Base-by-base conservation (phyloP, 2,329 filamentous ascomycete species). In the Colletotrichum shisoi region DNA sequence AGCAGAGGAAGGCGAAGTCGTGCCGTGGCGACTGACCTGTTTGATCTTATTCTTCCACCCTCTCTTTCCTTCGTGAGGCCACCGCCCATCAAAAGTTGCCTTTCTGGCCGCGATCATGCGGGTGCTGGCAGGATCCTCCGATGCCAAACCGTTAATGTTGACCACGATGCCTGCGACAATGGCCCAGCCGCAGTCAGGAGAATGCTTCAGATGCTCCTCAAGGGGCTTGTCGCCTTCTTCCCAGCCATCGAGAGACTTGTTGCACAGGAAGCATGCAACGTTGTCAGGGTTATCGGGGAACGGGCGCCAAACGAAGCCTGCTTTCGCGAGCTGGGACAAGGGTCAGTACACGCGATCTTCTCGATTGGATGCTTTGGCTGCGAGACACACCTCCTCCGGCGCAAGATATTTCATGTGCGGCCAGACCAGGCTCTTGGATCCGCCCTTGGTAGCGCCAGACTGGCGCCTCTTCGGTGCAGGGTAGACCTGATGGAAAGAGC, bases 221-320 rank as follows among this genome's bases (percentile, higher is more conserved):
- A 96, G 82, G 0, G 95, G 92, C 68, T 93, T 87, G 75, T 99
- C 95, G 24, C 89, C 88, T 45, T 89, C 84, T 73, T 98, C 94
- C 95, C 95, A 99, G 67, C 93, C 94, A 76, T 96, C 93, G 13
- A 99, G 84, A 62, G 89, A 87, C 76, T 92, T 91, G 69, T 88
- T 82, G 80, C 95, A 99, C 44, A 93, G 84, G 78, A 96, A 98
- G 77, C 95, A 99, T 71, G 88, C 86, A 54, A 92, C 92, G 77
- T 98, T 98, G 77, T 99, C 95, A 44, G 89, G 89, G 74, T 89
- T 91, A 53, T 87, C 85, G 58, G 87, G 83, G 15, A 86, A 87
- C 2, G 95, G 94, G 68, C 89, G 87, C 80, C 92, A 98, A 80
- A 90, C 95, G 80, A 99, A 97, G 44, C 95, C 95, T 63, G 95